These are phyloP conservation scores for Fusarium phyllophilum DNA, from an alignment of 2,329 filamentous ascomycete genomes.

Conservation along the genomic window DNA sequence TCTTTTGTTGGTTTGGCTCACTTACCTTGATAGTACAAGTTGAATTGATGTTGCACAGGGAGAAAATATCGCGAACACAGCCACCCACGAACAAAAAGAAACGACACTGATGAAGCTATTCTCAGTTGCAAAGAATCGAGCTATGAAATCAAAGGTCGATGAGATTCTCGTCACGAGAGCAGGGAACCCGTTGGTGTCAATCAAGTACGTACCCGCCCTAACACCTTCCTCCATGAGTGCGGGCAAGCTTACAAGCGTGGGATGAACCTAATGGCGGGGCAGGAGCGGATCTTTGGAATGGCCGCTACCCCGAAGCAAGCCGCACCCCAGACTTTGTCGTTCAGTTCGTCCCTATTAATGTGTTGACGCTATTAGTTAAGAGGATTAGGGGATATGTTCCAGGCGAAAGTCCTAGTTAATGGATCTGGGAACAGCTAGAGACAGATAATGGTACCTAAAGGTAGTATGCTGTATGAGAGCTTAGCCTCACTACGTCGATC, in stretches of 20 bases:
- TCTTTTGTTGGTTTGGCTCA: background rate
- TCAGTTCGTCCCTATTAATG: background rate
- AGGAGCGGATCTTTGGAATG: conserved; percentile 43
- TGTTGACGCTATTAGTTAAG: background rate
- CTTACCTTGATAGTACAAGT: conserved; percentile 29
- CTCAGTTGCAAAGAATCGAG: background rate
- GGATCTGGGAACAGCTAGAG: background rate
- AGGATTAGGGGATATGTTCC: background rate
- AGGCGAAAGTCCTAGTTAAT: background rate
- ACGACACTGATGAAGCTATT: background rate
- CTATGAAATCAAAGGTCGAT: conserved; percentile 1
- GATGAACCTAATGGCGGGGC: conserved; percentile 18
- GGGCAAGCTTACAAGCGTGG: conserved; percentile 1
- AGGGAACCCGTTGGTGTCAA: background rate
- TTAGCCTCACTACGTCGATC: background rate
- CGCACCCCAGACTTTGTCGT: background rate
- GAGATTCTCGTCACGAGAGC: conserved; percentile 25
- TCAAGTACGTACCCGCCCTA: background rate
- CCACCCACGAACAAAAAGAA: background rate
- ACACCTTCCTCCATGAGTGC: conserved; percentile 1
- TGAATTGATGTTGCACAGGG: background rate
- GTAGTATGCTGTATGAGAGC: background rate
- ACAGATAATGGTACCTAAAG: background rate
- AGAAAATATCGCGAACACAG: background rate
- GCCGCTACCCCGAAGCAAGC: conserved; percentile 38